Conservation (phyloP, 116 monocot species). For the Cymodocea nodosa region DNA sequence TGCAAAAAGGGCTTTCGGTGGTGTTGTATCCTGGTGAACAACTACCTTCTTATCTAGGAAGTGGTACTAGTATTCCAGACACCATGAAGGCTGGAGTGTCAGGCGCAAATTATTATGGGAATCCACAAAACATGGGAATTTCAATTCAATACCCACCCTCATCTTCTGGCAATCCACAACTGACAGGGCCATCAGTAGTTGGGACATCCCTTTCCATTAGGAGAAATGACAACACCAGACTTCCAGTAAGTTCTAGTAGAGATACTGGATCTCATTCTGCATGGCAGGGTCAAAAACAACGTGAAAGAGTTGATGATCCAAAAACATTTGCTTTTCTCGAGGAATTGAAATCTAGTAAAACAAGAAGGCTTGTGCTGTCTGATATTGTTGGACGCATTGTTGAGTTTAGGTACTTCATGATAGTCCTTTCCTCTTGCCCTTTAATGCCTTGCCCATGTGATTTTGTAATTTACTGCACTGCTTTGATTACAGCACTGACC, state of each 20-base stretch:
- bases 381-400: slow-evolving; percentile 79
- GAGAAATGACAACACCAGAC: slow-evolving; percentile 42
- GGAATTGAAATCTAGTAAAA: slow-evolving; percentile 66
- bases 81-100: slow-evolving; percentile 20
- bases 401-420: slow-evolving; percentile 59
- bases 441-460: not conserved
- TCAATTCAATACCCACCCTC: slow-evolving; percentile 47
- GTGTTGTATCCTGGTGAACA: slow-evolving; percentile 26
- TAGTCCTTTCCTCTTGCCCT: too few relatives aligned
- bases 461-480: not conserved
- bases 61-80: slow-evolving; percentile 18
- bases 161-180: slow-evolving; percentile 28
- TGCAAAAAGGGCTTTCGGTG: slow-evolving; percentile 14
- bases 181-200: slow-evolving; percentile 25
- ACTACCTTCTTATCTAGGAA: slow-evolving; percentile 27
- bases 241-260: slow-evolving; percentile 25
- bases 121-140: slow-evolving; percentile 23
- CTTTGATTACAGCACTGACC: slow-evolving; percentile 65
- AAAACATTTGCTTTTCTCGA: slow-evolving; percentile 65
- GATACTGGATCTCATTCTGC: slow-evolving; percentile 26
- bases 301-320: slow-evolving; percentile 41
- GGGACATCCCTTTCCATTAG: slow-evolving; percentile 21
- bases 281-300: slow-evolving; percentile 48
- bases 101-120: slow-evolving; percentile 46
- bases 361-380: slow-evolving; percentile 58